Evolutionary conservation across 768 basidiomycete genomes (phyloP), one percentile per base, ranked within the genome.

Genomic region (Phanerochaete sordida): DNA sequence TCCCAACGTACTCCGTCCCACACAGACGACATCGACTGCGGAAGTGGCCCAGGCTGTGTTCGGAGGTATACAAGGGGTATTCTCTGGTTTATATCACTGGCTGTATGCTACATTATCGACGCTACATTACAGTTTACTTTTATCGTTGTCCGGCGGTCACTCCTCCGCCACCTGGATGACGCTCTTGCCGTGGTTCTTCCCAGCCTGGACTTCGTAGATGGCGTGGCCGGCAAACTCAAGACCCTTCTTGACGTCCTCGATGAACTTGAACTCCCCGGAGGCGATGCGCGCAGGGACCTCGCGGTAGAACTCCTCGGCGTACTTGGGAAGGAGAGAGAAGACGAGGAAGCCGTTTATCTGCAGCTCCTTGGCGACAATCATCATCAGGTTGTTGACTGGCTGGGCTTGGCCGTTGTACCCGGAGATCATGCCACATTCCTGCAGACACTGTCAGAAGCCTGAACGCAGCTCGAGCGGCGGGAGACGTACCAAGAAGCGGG

Each of bases 151-250:
- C 33, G 13, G 33, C 33, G 13, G 33, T 43, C 19, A 43, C 19
- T 71, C 65, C 33, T 72, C 57, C 21, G 65, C 71, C 11, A 75
- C 69, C 19, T 69, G 48, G 35, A 78, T 64, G 23, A 77, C 73
- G 30, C 64, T 68, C 68, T 79, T 79, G 2, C 70, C 75, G 3
- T 62, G 69, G 62, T 75, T 72, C 21, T 56, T 62, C 3, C 76
- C 76, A 33, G 62, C 68, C 68, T 72, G 70, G 44, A 76, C 67
- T n/a, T 70, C 70, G 8, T 67, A 11, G 35, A 79, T 63, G 45
- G 73, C 76, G 58, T 76, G 61, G 2, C 73, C 73, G 3, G 68
- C 71, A 31, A 68, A 58, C 58, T 74, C 68, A 12, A 79, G 65
- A 8, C 77, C 73, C 48, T 64, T 53, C 56, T 62, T 64, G 54